phyloP scores from a whole-genome alignment of 768 basidiomycete genomes.

The Tylopilus rubrobrunneus region DNA sequence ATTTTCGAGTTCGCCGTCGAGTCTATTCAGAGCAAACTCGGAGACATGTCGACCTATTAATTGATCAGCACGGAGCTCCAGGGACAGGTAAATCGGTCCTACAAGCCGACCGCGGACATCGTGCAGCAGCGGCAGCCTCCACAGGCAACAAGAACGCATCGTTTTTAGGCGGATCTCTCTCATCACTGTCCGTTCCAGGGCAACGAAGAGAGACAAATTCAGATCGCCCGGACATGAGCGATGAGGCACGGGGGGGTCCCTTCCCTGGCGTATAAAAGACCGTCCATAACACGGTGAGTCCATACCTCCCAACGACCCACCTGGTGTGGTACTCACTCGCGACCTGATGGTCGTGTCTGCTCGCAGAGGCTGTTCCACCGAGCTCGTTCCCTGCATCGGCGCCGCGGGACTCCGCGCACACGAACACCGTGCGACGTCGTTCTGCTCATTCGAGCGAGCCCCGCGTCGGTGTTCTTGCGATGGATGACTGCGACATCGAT shows the following conservation, averaged over 20 bases:
- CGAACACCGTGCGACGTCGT: slow-evolving; percentile 24
- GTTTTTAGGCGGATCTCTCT: slow-evolving; percentile 4
- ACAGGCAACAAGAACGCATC: neutral
- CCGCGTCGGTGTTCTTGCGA: slow-evolving; percentile 54
- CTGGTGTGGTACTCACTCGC: neutral
- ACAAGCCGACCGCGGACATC: slow-evolving; percentile 13
- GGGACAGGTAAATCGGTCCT: neutral
- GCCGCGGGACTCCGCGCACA: slow-evolving; percentile 28
- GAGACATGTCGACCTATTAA: slow-evolving; percentile 7
- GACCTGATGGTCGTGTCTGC: neutral
- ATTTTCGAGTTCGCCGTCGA: neutral
- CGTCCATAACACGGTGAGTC: slow-evolving; percentile 10
- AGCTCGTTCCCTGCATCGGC: slow-evolving; percentile 33
- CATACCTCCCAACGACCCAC: slow-evolving; percentile 1
- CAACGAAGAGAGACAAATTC: neutral
- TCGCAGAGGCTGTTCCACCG: slow-evolving; percentile 5
- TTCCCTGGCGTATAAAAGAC: slow-evolving; percentile 16
- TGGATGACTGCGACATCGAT: slow-evolving; percentile 75
- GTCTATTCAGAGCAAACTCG: neutral
- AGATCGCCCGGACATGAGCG: slow-evolving; percentile 4
- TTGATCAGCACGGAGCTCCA: slow-evolving; percentile 2
- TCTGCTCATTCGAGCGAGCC: slow-evolving; percentile 25
- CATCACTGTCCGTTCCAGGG: slow-evolving; percentile 4
- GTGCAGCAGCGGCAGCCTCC: neutral
- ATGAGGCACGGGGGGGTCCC: neutral